Evolutionary conservation across 257 asterid genomes (phyloP).

Genomic region (Nicotiana obtusifolia): DNA sequence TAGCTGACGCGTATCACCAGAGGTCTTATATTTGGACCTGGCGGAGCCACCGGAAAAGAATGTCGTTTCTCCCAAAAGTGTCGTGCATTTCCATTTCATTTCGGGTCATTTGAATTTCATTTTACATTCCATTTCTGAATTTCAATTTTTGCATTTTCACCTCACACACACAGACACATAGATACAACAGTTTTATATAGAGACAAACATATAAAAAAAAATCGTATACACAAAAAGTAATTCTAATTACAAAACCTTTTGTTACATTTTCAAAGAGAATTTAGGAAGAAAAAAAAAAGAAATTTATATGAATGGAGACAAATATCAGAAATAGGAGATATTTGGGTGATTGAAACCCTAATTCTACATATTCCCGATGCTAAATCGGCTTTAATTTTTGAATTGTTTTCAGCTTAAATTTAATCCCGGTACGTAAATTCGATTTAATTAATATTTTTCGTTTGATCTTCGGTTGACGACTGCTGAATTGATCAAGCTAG

Average conservation of each 20-base stretch:
- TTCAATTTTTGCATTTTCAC: neutral
- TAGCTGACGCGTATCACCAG: neutral
- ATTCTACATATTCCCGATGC: neutral
- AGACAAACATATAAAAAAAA: neutral
- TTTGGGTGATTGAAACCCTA: neutral
- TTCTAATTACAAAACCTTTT: neutral
- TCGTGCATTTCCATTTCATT: conserved; percentile 2
- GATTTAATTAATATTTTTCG: neutral
- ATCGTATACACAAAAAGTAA: neutral
- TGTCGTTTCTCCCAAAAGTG: neutral
- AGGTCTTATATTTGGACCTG: neutral
- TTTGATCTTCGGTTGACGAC: neutral
- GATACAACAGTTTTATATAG: neutral
- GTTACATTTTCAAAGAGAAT: neutral
- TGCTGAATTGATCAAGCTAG: neutral
- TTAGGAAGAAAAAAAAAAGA: neutral
- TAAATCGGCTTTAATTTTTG: neutral
- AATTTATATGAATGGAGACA: conserved; percentile 8
- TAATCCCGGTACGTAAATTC: neutral
- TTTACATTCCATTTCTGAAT: neutral
- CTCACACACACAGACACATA: neutral
- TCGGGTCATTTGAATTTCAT: neutral
- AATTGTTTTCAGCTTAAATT: neutral
- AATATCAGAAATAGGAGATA: neutral
- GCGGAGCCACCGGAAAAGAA: conserved; percentile 5